Percentiles rank a stretch among this genome's conserved stretches.
Conservation (phyloP, 306 rosid genomes). For the Acacia melanoxylon region DNA sequence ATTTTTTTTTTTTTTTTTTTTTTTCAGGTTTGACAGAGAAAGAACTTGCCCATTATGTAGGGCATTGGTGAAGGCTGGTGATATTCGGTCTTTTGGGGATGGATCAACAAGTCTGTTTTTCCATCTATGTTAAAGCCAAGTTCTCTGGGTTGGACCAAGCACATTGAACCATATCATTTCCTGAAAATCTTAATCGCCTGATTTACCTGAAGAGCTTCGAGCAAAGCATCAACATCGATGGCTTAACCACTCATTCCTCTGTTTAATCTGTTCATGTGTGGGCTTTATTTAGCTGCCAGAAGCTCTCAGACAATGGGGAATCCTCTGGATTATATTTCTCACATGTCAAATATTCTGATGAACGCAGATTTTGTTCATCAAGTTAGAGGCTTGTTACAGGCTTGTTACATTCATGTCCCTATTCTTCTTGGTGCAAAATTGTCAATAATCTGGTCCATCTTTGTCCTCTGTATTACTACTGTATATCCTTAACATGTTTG, state of each 20-base stretch:
- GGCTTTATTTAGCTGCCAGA: not conserved
- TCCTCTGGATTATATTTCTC: not conserved
- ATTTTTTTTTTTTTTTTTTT: constrained; percentile 28
- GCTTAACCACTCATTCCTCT: not conserved
- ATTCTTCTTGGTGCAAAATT: not conserved
- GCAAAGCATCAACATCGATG: constrained; percentile 14
- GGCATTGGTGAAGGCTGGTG: constrained; percentile 73
- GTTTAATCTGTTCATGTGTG: constrained; percentile 24
- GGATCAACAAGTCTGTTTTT: constrained; percentile 86
- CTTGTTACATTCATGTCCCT: not conserved
- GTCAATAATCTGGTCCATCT: not conserved
- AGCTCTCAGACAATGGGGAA: not conserved
- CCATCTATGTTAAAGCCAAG: constrained; percentile 56
- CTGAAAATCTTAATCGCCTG: constrained; percentile 19
- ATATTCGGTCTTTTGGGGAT: constrained; percentile 74
- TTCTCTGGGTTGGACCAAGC: constrained; percentile 22
- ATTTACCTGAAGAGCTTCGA: constrained; percentile 22
- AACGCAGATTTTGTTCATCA: constrained; percentile 1
- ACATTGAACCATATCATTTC: constrained; percentile 31
- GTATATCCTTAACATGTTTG: not conserved
- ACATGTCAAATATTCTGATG: not conserved
- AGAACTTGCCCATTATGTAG: constrained; percentile 93
- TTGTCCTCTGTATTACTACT: not conserved
- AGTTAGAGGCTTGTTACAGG: not conserved
- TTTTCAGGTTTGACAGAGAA: constrained; percentile 92